Evolutionary conservation across 495 filamentous ascomycete genomes (phyloP).

Genomic region (Aspergillus conjunctus): DNA sequence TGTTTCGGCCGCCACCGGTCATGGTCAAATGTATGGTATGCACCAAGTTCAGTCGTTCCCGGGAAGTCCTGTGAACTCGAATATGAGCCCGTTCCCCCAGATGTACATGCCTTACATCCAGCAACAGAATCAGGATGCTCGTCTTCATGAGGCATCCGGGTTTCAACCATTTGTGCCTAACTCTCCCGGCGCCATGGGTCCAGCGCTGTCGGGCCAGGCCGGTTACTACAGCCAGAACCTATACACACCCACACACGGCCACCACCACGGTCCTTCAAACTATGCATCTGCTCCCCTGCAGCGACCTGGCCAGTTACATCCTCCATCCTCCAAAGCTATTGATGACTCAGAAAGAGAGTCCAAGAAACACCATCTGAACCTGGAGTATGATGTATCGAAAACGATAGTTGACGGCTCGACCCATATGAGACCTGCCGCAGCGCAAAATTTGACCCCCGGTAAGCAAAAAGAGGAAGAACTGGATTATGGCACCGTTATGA

Average conservation of each 20-base stretch:
- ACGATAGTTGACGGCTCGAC: conserved; percentile 51
- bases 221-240: conserved; percentile 33
- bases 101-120: conserved; percentile 37
- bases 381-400: conserved; percentile 43
- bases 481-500: not conserved
- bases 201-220: conserved; percentile 27
- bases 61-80: conserved; percentile 24
- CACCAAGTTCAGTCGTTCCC: conserved; percentile 40
- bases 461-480: conserved; percentile 17
- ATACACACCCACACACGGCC: conserved; percentile 28
- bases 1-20: conserved; percentile 9
- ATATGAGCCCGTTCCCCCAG: conserved; percentile 31
- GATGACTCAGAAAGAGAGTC: conserved; percentile 24
- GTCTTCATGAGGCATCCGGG: conserved; percentile 31
- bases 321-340: not conserved
- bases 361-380: conserved; percentile 21
- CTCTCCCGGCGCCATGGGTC: conserved; percentile 22
- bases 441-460: conserved; percentile 30
- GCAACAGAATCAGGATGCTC: conserved; percentile 25
- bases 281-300: conserved; percentile 14
- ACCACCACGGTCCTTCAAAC: conserved; percentile 16
- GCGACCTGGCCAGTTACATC: conserved; percentile 8
- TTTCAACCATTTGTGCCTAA: conserved; percentile 34
- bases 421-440: conserved; percentile 28
- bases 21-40: conserved; percentile 41